A percentile compares a stretch with the other conserved stretches of the same genome.
phyloP scores from a whole-genome alignment of 2,329 filamentous ascomycete genomes.

The Exophiala calicioides region DNA sequence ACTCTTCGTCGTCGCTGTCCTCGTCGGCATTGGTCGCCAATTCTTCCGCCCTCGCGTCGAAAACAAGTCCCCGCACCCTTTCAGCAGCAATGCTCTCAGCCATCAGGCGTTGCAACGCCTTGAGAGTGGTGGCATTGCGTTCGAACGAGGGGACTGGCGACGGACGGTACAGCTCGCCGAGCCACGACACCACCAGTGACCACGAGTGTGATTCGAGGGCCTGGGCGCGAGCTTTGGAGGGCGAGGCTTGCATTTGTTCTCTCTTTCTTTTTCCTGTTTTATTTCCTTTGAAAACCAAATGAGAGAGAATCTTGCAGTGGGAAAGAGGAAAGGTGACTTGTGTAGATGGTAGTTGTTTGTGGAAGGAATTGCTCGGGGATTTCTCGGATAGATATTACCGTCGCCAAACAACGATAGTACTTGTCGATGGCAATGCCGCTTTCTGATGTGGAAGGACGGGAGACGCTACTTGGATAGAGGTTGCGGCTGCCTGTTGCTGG shows the following conservation, averaged over 20 bases:
- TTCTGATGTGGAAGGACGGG: too few species aligned
- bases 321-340: too few species aligned
- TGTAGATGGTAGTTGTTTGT: too few species aligned
- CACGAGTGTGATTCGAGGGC: constrained; percentile 86
- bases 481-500: too few species aligned
- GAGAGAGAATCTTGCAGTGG: too few species aligned
- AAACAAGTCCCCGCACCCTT: constrained; percentile 47
- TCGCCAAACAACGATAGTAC: too few species aligned
- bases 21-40: background rate
- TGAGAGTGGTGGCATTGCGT: constrained; percentile 73
- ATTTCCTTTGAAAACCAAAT: too few species aligned
- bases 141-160: constrained; percentile 73
- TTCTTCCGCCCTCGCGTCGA: constrained; percentile 12
- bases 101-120: constrained; percentile 29
- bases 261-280: too few species aligned
- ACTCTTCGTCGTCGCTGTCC: background rate
- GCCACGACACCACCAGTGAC: constrained; percentile 84
- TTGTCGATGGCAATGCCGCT: too few species aligned
- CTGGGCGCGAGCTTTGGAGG: constrained; percentile 69
- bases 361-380: too few species aligned
- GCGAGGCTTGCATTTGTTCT: constrained; percentile 58
- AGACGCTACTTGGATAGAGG: too few species aligned
- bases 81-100: constrained; percentile 27
- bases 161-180: constrained; percentile 67
- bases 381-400: too few species aligned